A percentile compares a stretch with the other conserved stretches of the same genome.
Conservation (phyloP, 1,284 basidiomycete genomes). For the Apiotrichum sp. region DNA sequence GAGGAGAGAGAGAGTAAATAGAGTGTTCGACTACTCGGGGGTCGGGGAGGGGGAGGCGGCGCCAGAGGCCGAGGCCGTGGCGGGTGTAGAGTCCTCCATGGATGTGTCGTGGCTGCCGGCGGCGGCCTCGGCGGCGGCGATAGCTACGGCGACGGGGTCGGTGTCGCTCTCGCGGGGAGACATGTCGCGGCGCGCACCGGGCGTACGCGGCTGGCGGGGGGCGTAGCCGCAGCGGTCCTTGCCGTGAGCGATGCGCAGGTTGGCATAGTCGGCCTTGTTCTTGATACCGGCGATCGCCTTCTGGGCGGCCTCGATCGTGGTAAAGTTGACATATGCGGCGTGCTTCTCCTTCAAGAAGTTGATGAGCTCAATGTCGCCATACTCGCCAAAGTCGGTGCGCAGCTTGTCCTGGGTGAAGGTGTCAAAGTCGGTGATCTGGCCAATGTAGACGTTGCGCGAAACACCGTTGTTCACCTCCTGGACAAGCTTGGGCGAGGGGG, state of each 20-base stretch:
- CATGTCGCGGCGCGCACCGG: constrained; percentile 10
- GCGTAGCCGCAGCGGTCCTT: constrained; percentile 79
- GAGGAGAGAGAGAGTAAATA: background rate
- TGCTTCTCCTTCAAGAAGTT: constrained; percentile 95
- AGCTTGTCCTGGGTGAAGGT: constrained; percentile 76
- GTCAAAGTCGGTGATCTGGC: constrained; percentile 87
- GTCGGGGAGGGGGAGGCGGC: background rate
- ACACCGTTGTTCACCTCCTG: constrained; percentile 84
- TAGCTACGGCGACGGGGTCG: constrained; percentile 19
- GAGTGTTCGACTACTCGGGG: background rate
- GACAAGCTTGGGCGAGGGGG: constrained; percentile 65
- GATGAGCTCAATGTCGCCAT: constrained; percentile 85
- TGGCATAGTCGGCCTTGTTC: constrained; percentile 68
- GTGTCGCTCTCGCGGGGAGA: constrained; percentile 11
- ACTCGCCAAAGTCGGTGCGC: constrained; percentile 82
- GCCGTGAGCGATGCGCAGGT: constrained; percentile 79
- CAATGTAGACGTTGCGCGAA: constrained; percentile 90
- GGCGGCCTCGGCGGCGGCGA: constrained; percentile 19
- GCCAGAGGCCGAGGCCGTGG: too few relatives aligned
- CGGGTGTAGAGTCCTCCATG: background rate
- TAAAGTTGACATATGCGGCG: constrained; percentile 92
- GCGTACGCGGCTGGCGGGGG: constrained; percentile 23
- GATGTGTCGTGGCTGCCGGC: background rate
- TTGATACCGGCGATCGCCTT: constrained; percentile 92
- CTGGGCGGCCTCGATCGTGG: constrained; percentile 84